Evolutionary conservation across 257 asterid genomes (phyloP).

Genomic region (Solanum piurae): DNA sequence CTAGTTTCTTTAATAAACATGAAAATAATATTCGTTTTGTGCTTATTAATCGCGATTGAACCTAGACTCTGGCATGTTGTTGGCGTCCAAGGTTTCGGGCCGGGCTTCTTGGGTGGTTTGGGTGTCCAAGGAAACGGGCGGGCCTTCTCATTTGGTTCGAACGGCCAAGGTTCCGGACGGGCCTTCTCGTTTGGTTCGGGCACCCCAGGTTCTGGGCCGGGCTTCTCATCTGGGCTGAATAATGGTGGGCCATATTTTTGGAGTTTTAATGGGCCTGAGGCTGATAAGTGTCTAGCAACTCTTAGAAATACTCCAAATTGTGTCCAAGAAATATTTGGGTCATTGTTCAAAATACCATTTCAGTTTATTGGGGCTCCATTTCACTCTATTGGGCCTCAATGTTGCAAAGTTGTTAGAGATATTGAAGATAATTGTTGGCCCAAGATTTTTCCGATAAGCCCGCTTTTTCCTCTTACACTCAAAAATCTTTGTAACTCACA

Average conservation of each 20-base stretch:
- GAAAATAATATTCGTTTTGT: not conserved
- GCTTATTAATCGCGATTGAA: not conserved
- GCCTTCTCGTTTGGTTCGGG: not conserved
- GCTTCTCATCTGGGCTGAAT: not conserved
- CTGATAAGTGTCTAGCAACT: conserved; percentile 8
- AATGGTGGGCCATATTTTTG: not conserved
- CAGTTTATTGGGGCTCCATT: not conserved
- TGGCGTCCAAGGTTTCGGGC: not conserved
- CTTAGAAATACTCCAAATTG: conserved; percentile 11
- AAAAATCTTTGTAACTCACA: conserved; percentile 7
- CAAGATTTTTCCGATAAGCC: conserved; percentile 11
- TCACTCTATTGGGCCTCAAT: conserved; percentile 10
- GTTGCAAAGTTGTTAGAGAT: conserved; percentile 9
- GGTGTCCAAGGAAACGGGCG: not conserved
- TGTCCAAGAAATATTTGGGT: conserved; percentile 3
- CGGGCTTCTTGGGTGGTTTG: not conserved
- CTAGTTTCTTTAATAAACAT: not conserved
- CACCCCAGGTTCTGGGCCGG: not conserved
- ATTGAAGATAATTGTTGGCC: conserved; percentile 26
- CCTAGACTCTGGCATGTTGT: not conserved
- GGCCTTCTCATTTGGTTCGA: not conserved
- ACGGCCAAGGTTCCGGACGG: not conserved
- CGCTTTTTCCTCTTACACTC: conserved; percentile 2
- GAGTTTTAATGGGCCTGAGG: not conserved
- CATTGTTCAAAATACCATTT: conserved; percentile 4